Percentiles rank a stretch among this genome's conserved stretches.
Conservation (phyloP, 768 basidiomycete species). For the Naganishia onofrii region DNA sequence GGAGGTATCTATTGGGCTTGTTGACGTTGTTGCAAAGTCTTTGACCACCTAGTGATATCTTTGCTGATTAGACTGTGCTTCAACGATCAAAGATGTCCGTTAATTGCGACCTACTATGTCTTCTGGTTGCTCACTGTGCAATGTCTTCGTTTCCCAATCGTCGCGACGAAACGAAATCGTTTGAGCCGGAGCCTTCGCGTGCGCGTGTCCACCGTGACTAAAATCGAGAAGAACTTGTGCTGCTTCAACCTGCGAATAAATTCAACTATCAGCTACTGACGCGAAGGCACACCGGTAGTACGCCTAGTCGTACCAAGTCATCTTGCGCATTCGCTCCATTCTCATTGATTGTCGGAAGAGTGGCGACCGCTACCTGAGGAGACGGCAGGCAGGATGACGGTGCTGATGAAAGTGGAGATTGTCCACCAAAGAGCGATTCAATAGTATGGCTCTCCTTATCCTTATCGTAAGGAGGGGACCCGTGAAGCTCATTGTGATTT, state of each 20-base stretch:
- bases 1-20: neutral
- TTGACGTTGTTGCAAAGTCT: neutral
- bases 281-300: neutral
- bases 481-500: neutral
- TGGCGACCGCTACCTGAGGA: neutral
- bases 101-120: neutral
- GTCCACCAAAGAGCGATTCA: conserved; percentile 29
- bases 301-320: neutral
- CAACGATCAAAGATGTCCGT: neutral
- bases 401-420: conserved; percentile 30
- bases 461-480: neutral
- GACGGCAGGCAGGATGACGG: conserved; percentile 21
- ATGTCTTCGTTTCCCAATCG: neutral
- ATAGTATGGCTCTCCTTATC: conserved; percentile 4
- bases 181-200: neutral
- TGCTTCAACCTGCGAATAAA: conserved; percentile 9
- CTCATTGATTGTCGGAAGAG: conserved; percentile 14
- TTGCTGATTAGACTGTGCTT: neutral
- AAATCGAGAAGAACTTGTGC: conserved; percentile 15
- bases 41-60: neutral
- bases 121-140: neutral
- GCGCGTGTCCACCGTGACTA: neutral
- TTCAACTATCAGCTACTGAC: neutral
- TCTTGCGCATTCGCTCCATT: neutral
- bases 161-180: neutral